Percentiles rank a stretch among this genome's conserved stretches.
phyloP scores from a whole-genome alignment of 2,329 filamentous ascomycete genomes.

The Colletotrichum paranaense region DNA sequence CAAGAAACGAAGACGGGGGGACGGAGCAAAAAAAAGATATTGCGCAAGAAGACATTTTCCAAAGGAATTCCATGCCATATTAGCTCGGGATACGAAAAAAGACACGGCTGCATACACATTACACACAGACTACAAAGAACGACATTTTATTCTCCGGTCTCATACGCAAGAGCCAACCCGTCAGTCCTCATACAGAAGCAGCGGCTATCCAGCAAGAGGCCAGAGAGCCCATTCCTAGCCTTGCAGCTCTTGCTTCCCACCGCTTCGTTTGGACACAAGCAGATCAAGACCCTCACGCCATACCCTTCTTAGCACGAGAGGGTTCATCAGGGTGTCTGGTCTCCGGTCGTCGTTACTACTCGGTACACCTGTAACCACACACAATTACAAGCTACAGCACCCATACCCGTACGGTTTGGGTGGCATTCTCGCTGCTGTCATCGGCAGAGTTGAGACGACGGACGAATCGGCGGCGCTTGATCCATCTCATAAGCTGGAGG shows the following conservation, averaged over 20 bases:
- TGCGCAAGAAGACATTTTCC: constrained; percentile 3
- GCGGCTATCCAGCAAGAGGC: not conserved
- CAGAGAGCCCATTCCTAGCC: constrained; percentile 1
- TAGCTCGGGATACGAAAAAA: constrained; percentile 21
- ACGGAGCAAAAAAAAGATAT: constrained; percentile 3
- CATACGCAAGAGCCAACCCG: constrained; percentile 8
- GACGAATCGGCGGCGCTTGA: constrained; percentile 29
- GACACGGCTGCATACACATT: not conserved
- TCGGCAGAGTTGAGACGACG: constrained; percentile 34
- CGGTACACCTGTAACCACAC: not conserved
- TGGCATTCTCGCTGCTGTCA: constrained; percentile 24
- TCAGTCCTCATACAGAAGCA: not conserved
- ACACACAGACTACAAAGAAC: constrained; percentile 14
- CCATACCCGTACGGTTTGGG: not conserved
- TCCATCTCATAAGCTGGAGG: constrained; percentile 21
- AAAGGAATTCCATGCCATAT: constrained; percentile 23
- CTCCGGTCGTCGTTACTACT: not conserved
- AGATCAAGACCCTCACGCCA: not conserved
- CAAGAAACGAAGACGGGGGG: not conserved
- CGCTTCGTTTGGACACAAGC: not conserved
- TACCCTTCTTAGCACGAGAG: not conserved
- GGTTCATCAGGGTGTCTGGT: constrained; percentile 24
- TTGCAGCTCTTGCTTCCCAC: constrained; percentile 6
- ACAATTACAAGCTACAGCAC: not conserved
- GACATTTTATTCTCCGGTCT: constrained; percentile 19